A percentile compares a stretch with the other conserved stretches of the same genome.
These are phyloP conservation scores for Eucalyptus virginea DNA, from an alignment of 345 rosid species.

Conservation along the genomic window DNA sequence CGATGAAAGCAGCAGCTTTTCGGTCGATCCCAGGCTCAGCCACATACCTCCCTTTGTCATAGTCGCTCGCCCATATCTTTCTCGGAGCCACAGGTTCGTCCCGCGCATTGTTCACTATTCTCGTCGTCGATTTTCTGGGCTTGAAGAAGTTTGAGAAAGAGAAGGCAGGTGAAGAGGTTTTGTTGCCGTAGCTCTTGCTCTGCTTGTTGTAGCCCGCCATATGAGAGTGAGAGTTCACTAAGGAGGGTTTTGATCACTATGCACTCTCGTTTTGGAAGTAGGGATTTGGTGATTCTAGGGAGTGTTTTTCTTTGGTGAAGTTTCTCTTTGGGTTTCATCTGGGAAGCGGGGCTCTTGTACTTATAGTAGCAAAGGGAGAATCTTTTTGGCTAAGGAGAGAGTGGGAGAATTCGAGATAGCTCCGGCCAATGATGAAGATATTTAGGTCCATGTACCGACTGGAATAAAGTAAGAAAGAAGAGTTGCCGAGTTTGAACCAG, in stretches of 20 bases:
- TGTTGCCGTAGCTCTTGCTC: background rate
- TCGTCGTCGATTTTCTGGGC: background rate
- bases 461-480: background rate
- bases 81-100: background rate
- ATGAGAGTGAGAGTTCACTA: background rate
- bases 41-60: conserved; percentile 17
- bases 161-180: background rate
- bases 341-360: background rate
- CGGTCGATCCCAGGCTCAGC: conserved; percentile 34
- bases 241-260: background rate
- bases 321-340: background rate
- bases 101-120: background rate
- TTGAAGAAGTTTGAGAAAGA: conserved; percentile 26
- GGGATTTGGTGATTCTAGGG: background rate
- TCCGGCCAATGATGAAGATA: background rate
- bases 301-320: background rate
- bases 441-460: background rate
- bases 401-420: background rate
- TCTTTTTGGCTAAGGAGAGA: background rate
- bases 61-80: conserved; percentile 19
- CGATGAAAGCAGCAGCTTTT: conserved; percentile 38
- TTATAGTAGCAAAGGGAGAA: background rate
- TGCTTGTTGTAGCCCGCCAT: background rate
- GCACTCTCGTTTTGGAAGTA: background rate
- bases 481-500: fast-evolving